A percentile compares a stretch with the other conserved stretches of the same genome.
phyloP scores from a whole-genome alignment of 2,329 filamentous ascomycete species.

The Ilyonectria destructans region DNA sequence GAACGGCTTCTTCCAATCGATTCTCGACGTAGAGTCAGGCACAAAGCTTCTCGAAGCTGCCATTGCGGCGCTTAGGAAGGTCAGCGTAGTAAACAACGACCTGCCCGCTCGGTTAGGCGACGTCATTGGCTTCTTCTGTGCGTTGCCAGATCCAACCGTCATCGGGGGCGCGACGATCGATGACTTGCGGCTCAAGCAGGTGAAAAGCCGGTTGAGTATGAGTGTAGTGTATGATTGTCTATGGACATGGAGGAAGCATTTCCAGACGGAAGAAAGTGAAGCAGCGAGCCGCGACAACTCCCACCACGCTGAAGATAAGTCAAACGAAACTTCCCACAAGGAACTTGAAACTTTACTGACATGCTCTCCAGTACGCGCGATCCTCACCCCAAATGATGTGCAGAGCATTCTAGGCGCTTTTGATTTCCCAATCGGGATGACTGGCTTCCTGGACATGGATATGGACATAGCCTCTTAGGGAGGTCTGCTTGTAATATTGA shows the following conservation, averaged over 20 bases:
- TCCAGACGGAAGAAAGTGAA: conserved; percentile 2
- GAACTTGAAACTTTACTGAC: too few species aligned
- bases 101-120: conserved; percentile 15
- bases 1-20: conserved; percentile 13
- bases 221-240: conserved; percentile 25
- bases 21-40: conserved; percentile 4
- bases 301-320: conserved; percentile 1
- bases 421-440: too few species aligned
- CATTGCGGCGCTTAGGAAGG: conserved; percentile 7
- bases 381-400: too few species aligned
- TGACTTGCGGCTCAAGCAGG: conserved; percentile 11
- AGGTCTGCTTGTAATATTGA: too few species aligned
- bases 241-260: conserved; percentile 24
- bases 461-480: too few species aligned
- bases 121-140: conserved; percentile 18
- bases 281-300: not conserved
- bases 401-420: too few species aligned
- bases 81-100: conserved; percentile 21
- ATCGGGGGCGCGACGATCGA: conserved; percentile 6
- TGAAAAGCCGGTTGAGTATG: conserved; percentile 23
- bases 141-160: not conserved
- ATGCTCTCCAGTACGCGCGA: too few species aligned
- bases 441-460: too few species aligned
- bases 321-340: not conserved
- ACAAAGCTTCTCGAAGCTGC: conserved; percentile 16